phyloP scores from a whole-genome alignment of 2,329 filamentous ascomycete species.

The Pseudocercospora cruenta region DNA sequence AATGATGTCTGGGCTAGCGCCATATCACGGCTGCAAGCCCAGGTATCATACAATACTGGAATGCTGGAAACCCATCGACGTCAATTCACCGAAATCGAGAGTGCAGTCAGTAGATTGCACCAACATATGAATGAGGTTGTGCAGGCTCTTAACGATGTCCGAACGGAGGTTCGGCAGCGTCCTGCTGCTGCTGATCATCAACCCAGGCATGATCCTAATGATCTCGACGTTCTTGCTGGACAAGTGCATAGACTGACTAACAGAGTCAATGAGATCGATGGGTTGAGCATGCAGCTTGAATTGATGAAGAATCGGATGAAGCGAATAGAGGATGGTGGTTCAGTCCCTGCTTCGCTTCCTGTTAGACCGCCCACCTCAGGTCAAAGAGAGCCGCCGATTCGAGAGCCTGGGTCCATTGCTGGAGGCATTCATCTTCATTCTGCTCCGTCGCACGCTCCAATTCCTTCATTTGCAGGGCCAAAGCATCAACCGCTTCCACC shows the following conservation, averaged over 20 bases:
- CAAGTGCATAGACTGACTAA: slow-evolving; percentile 44
- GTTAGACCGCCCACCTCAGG: slow-evolving; percentile 9
- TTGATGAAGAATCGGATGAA: slow-evolving; percentile 53
- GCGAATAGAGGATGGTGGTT: slow-evolving; percentile 35
- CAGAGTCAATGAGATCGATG: slow-evolving; percentile 52
- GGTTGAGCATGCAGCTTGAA: slow-evolving; percentile 51
- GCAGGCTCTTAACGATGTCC: slow-evolving; percentile 42
- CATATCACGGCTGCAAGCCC: slow-evolving; percentile 51
- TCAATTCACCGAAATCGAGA: slow-evolving; percentile 48
- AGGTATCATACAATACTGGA: slow-evolving; percentile 51
- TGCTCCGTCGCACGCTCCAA: neutral
- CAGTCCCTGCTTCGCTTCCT: slow-evolving; percentile 14
- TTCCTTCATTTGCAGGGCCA: slow-evolving; percentile 4
- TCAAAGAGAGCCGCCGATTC: slow-evolving; percentile 9
- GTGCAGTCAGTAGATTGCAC: slow-evolving; percentile 44
- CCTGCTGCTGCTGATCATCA: slow-evolving; percentile 24
- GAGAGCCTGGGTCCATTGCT: slow-evolving; percentile 7
- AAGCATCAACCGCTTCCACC: slow-evolving; percentile 31
- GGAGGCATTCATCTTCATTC: slow-evolving; percentile 10
- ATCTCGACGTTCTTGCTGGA: slow-evolving; percentile 50
- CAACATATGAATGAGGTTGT: slow-evolving; percentile 43
- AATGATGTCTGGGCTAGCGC: slow-evolving; percentile 44
- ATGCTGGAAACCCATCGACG: slow-evolving; percentile 45
- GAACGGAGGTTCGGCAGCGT: slow-evolving; percentile 40
- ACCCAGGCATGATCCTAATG: slow-evolving; percentile 36